A percentile compares a stretch with the other conserved stretches of the same genome.
Conservation (phyloP, 257 asterid species). For the Avicennia marina region DNA sequence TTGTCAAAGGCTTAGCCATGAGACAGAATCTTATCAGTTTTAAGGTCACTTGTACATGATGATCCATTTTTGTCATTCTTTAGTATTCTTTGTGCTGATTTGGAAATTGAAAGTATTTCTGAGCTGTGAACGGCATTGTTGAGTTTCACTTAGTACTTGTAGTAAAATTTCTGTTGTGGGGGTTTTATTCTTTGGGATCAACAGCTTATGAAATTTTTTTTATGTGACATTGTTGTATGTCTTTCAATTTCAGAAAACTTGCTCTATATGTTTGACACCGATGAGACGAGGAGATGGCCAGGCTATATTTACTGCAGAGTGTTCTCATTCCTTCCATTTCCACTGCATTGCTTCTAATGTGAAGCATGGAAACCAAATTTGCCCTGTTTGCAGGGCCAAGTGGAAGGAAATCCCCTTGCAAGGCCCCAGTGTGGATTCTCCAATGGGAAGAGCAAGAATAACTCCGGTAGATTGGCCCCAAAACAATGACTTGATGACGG, state of each 20-base stretch:
- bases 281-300: constrained; percentile 93
- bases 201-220: too few species aligned
- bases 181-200: too few species aligned
- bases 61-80: too few species aligned
- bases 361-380: constrained; percentile 84
- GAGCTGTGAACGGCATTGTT: too few species aligned
- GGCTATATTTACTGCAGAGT: constrained; percentile 93
- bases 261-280: constrained; percentile 84
- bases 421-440: constrained; percentile 52
- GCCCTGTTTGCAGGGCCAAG: constrained; percentile 93
- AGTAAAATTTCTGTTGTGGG: too few species aligned
- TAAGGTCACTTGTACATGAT: too few species aligned
- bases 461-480: constrained; percentile 59
- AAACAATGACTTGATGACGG: constrained; percentile 50
- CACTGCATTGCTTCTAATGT: constrained; percentile 92
- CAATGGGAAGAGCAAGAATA: constrained; percentile 41
- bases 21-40: too few species aligned
- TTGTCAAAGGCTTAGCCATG: too few species aligned
- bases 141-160: too few species aligned
- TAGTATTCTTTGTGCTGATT: too few species aligned
- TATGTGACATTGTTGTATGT: constrained; percentile 9
- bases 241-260: constrained; percentile 53
- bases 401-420: constrained; percentile 89
- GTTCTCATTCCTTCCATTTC: constrained; percentile 95
- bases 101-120: too few species aligned